These are phyloP conservation scores for Malus hybrid DNA, from an alignment of 331 rosid species.

Conservation along the genomic window DNA sequence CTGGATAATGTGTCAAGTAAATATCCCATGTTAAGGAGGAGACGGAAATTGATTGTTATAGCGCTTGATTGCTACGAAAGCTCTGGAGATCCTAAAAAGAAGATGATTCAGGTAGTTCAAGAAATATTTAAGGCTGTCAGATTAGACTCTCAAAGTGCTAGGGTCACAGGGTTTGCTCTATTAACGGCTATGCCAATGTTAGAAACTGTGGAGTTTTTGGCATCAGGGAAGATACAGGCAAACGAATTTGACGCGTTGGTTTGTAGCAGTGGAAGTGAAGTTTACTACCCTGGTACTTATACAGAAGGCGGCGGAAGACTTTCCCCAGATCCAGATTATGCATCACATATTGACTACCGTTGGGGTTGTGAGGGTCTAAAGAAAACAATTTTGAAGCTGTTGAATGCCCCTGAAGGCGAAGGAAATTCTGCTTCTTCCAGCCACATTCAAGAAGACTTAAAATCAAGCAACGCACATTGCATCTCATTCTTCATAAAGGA, in stretches of 20 bases:
- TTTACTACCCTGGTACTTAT: slow-evolving; percentile 62
- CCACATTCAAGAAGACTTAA: slow-evolving; percentile 46
- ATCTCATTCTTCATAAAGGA: slow-evolving; percentile 63
- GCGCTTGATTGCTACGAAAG: slow-evolving; percentile 60
- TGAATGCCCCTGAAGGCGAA: slow-evolving; percentile 39
- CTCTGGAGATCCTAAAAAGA: slow-evolving; percentile 48
- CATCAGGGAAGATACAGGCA: slow-evolving; percentile 43
- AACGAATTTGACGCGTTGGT: slow-evolving; percentile 67
- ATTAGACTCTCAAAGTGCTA: slow-evolving; percentile 49
- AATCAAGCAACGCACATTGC: slow-evolving; percentile 73
- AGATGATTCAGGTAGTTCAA: slow-evolving; percentile 45
- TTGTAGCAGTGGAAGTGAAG: slow-evolving; percentile 84
- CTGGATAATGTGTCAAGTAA: slow-evolving; percentile 43
- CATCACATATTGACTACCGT: slow-evolving; percentile 69
- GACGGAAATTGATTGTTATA: slow-evolving; percentile 63
- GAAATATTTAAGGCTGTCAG: slow-evolving; percentile 53
- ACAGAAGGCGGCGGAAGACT: slow-evolving; percentile 54
- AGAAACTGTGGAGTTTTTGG: slow-evolving; percentile 55
- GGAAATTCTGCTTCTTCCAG: slow-evolving; percentile 13
- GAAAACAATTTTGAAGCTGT: slow-evolving; percentile 64
- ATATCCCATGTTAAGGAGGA: slow-evolving; percentile 58
- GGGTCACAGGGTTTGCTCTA: slow-evolving; percentile 63
- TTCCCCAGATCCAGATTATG: slow-evolving; percentile 69
- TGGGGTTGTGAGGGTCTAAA: slow-evolving; percentile 84
- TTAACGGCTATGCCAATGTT: slow-evolving; percentile 70